A percentile compares a stretch with the other conserved stretches of the same genome.
Conservation (phyloP, 108 stramenopile genomes). For the Stephanodiscus minutulus region DNA sequence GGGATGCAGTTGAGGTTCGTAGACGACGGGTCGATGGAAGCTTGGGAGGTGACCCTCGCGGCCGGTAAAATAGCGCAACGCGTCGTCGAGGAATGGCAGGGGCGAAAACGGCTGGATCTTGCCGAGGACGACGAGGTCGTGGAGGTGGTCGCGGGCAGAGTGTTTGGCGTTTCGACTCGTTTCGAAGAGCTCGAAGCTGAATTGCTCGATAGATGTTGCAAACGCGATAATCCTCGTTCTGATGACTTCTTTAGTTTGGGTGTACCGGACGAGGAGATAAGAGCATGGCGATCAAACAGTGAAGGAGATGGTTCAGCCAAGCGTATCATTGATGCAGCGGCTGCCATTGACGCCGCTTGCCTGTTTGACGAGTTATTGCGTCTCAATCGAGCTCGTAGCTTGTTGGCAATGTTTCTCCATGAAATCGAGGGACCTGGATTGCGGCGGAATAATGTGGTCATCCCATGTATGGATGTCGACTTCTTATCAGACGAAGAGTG, state of each 20-base stretch:
- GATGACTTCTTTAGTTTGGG: slow-evolving; percentile 12
- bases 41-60: slow-evolving; percentile 39
- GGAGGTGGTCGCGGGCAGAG: slow-evolving; percentile 40
- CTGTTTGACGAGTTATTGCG: slow-evolving; percentile 37
- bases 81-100: slow-evolving; percentile 19
- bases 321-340: slow-evolving; percentile 13
- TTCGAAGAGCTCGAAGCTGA: slow-evolving; percentile 47
- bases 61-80: slow-evolving; percentile 41
- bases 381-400: slow-evolving; percentile 35
- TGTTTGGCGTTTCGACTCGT: slow-evolving; percentile 23
- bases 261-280: slow-evolving; percentile 33
- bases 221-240: not conserved
- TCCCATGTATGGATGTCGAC: slow-evolving; percentile 52
- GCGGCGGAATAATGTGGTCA: slow-evolving; percentile 30
- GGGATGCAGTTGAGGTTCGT: slow-evolving; percentile 32
- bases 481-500: slow-evolving; percentile 31
- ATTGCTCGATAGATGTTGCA: slow-evolving; percentile 23
- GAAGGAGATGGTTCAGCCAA: slow-evolving; percentile 1
- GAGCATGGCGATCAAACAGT: slow-evolving; percentile 18
- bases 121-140: slow-evolving; percentile 25
- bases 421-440: slow-evolving; percentile 48
- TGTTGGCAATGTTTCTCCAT: slow-evolving; percentile 43
- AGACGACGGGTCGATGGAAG: slow-evolving; percentile 39
- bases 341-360: slow-evolving; percentile 38
- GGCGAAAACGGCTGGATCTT: not conserved